Base-by-base conservation (phyloP, 768 basidiomycete genomes). In the Hericium coralloides region DNA sequence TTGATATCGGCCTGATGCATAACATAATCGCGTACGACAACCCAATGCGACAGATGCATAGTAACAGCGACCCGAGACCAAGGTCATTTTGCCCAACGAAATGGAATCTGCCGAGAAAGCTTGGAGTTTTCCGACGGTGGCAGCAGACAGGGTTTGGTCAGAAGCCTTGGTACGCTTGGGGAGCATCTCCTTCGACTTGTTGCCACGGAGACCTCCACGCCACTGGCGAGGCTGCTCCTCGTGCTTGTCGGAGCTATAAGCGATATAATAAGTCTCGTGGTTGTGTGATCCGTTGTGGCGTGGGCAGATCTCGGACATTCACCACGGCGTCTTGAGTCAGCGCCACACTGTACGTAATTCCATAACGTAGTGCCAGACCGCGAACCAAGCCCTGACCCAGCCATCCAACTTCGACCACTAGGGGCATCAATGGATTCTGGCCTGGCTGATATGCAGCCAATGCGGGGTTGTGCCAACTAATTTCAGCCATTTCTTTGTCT, bases 131-230 rank as follows among this genome's bases (percentile, higher is more conserved):
- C 77, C 74, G 43, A 84, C 73, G 53, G 76, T 65, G 25, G 83
- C 76, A 55, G 79, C 79, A 49, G 76, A 74, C 59, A 81, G 67
- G 60, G 70, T 81, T 69, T 83, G 83, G 52, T 94, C 95, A 59
- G 85, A 75, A 64, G 91, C 92, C 82, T 94, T 95, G 60, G 93
- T 94, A 62, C 93, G 87, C 78, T 92, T 93, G 73, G 86, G 81
- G 68, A 97, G 80, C 89, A 90, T 95, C 72, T 89, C 87, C 49
- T 90, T 84, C 39, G 91, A 92, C 78, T 97, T 95, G 81, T 89
- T 86, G 64, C 94, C 93, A 76, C 92, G 92, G 69, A 92, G 65
- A 71, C 95, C 95, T 78, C 95, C 95, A 72, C 95, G 94, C 95
- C 95, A 98, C 65, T 85, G 83, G 68, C 89, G 83, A 62, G 91